Evolutionary conservation across 495 filamentous ascomycete species (phyloP), one percentile per base, ranked within the genome.

Genomic region (Xylaria venustula): DNA sequence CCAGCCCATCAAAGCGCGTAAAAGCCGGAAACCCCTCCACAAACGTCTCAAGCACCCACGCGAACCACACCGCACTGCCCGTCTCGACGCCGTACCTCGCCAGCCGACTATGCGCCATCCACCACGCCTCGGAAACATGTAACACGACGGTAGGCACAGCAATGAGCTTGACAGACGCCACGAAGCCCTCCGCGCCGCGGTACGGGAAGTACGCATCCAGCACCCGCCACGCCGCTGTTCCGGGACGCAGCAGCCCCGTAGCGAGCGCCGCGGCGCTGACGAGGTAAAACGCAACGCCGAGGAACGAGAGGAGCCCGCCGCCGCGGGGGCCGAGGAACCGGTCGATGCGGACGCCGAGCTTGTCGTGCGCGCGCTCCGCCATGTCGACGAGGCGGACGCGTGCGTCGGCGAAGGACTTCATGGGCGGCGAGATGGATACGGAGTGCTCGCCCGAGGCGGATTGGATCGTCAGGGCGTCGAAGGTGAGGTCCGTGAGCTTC

Each of bases 311-410:
- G 19, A 64, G n/a, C 15, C 71, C 72, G 15, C 25, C 20, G 0
- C 69, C 72, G 0, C 60, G 46, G 1, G 76, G 75, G 7, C 52
- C 47, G 26, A 55, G 47, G 46, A 66, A 77, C 25, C 61, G 58
- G 0, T 51, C 42, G 47, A 63, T 64, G 14, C 52, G 63, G 22
- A 66, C 62, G 23, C 73, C 77, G 50, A 79, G 63, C 11, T 53
- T 66, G 19, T 47, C 50, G 23, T 70, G 67, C 1, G 79, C 76
- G 0, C 32, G 56, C 30, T 42, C 56, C 8, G 77, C 71, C 85
- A 94, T 87, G 14, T 83, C 82, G 60, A 91, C 83, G 28, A 91
- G 72, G 36, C 87, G 82, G 42, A 80, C 69, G 32, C 90, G 83
- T 0, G 87, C 75, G 47, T 92, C 88, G 20, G 74, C 72, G 73